Evolutionary conservation across 2,329 filamentous ascomycete genomes (phyloP), one percentile per base, ranked within the genome.

Genomic region (Aspergillus costaricaensis): DNA sequence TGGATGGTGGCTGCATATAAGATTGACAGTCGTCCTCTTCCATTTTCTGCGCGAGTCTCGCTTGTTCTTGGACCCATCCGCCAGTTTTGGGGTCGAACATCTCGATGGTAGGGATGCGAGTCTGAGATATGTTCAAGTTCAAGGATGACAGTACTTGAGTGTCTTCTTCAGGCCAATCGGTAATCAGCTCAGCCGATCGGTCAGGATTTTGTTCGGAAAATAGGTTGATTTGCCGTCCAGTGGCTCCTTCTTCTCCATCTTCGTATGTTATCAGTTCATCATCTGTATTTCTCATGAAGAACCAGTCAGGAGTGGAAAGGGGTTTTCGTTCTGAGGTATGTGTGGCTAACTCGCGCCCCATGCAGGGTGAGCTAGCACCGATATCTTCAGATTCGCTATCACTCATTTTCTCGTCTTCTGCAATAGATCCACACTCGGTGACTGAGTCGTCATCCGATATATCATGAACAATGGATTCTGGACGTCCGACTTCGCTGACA

Each of bases 381-480:
- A 44, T 23, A 19, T 8, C 23, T 5, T 30, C 52, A 30, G 2
- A 15, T 15, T 30, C 27, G 5, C n/a, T 4, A 43, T 44, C 23
- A 17, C 27, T 17, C 7, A 17, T 4, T 12, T 27, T 23, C 9
- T 32, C 52, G 19, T 44, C 23, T 19, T 47, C 25, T 10, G 15
- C 14, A 5, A 15, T 3, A 32, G 47, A 30, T 2, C 39, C 49
- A 10, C 39, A 39, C 30, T 54, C 54, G 7, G 53, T 57, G 27
- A 19, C 38, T 36, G 47, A 27, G 23, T 43, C 43, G 39, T 58
- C 53, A 38, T 48, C 38, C n/a, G 44, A 32, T 36, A 57, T 38
- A 12, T 19, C 36, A 32, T 36, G 30, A 15, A 19, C 23, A 32
- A 17, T 32, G n/a, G 12, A 41, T 7, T 43, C 27, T 12, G 39